These are phyloP conservation scores for Breynia disticha DNA, from an alignment of 441 rosid genomes.

Conservation along the genomic window DNA sequence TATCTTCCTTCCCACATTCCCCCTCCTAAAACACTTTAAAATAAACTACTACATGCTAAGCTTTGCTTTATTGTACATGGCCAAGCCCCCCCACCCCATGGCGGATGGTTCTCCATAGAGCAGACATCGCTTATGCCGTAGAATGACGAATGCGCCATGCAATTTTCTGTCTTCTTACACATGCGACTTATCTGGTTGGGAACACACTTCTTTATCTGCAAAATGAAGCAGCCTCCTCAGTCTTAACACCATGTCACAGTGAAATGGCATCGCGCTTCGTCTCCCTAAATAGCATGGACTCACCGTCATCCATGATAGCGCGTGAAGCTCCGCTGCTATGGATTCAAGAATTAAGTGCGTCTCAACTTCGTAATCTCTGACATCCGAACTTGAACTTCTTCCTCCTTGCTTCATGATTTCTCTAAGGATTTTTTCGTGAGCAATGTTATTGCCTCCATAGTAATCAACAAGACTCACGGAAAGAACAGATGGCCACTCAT, in stretches of 20 bases:
- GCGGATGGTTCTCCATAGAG: too few species aligned
- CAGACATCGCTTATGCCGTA: too few species aligned
- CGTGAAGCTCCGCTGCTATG: constrained; percentile 89
- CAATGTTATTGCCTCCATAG: constrained; percentile 52
- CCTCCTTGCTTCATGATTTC: constrained; percentile 57
- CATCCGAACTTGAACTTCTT: constrained; percentile 41
- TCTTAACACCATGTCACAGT: constrained; percentile 93
- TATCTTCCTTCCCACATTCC: too few species aligned
- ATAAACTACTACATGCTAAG: too few species aligned
- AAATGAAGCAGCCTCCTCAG: constrained; percentile 94
- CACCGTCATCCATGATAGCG: constrained; percentile 94
- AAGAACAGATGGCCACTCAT: constrained; percentile 96
- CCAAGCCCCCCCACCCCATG: too few species aligned
- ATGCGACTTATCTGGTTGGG: constrained; percentile 51
- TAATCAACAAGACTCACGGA: constrained; percentile 85
- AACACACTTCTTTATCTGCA: constrained; percentile 83
- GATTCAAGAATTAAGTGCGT: constrained; percentile 77
- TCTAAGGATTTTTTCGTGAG: constrained; percentile 42
- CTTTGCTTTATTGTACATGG: too few species aligned
- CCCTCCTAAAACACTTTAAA: too few species aligned
- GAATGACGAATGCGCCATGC: neutral
- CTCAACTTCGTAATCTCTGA: constrained; percentile 68
- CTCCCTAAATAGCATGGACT: constrained; percentile 85
- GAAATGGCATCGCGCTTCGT: constrained; percentile 86
- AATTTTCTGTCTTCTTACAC: constrained; percentile 15